Evolutionary conservation across 148 eudicot species (phyloP).

Genomic region (Suaeda aralocaspica): DNA sequence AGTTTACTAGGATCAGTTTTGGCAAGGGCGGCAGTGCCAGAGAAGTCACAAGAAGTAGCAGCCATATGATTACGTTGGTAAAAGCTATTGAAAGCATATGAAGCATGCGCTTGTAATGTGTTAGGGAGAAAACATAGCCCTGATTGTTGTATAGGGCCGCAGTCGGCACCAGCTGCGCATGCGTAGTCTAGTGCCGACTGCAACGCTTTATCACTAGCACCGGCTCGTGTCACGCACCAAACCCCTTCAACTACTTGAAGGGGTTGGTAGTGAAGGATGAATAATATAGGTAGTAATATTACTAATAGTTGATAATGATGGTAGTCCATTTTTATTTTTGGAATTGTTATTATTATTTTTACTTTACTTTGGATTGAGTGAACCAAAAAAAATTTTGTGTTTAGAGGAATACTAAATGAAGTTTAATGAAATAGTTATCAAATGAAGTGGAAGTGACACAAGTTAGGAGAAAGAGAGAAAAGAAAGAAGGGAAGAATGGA

Average conservation of each 20-base stretch:
- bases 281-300: neutral
- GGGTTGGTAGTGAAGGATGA: neutral
- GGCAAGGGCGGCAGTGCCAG: constrained; percentile 54
- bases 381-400: no score
- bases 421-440: no score
- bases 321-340: no score
- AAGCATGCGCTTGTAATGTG: constrained; percentile 63
- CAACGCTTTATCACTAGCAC: constrained; percentile 12
- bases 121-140: constrained; percentile 71
- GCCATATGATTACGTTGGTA: constrained; percentile 49
- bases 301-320: no score
- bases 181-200: constrained; percentile 26
- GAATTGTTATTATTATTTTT: no score
- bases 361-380: no score
- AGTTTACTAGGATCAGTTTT: constrained; percentile 62
- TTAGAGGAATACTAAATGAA: no score
- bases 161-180: constrained; percentile 30
- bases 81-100: constrained; percentile 72
- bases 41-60: constrained; percentile 57
- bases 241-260: constrained; percentile 20
- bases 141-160: constrained; percentile 41
- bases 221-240: constrained; percentile 30
- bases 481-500: neutral
- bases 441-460: no score
- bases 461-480: neutral